phyloP scores from a whole-genome alignment of 2,329 filamentous ascomycete genomes.

The Aspergillus terreus region DNA sequence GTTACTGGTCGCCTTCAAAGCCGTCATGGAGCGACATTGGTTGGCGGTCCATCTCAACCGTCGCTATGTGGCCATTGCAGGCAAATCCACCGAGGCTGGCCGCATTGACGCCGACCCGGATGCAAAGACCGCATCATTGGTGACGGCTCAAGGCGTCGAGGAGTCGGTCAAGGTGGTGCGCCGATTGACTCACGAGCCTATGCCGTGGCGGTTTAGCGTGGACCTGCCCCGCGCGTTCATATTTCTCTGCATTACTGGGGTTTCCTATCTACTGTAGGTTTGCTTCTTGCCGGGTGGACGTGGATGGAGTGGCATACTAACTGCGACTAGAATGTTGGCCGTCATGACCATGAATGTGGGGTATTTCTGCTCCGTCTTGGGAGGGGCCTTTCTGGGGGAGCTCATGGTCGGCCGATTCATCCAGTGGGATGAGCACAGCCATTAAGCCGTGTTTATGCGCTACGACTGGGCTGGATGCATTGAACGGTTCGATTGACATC shows the following conservation, averaged over 20 bases:
- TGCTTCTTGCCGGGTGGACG: neutral
- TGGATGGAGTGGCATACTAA: constrained; percentile 3
- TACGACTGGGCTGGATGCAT: neutral
- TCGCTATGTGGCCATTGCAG: constrained; percentile 71
- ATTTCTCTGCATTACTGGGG: constrained; percentile 68
- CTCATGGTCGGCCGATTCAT: constrained; percentile 71
- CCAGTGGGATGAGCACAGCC: constrained; percentile 31
- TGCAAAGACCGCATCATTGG: constrained; percentile 61
- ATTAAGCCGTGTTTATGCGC: constrained; percentile 11
- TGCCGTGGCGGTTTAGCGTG: constrained; percentile 77
- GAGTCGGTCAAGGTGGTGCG: constrained; percentile 74
- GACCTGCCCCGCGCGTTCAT: constrained; percentile 70
- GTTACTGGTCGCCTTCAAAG: constrained; percentile 66
- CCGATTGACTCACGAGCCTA: constrained; percentile 47
- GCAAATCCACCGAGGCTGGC: constrained; percentile 57
- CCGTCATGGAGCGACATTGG: constrained; percentile 60
- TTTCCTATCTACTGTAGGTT: constrained; percentile 82
- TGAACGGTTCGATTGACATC: neutral
- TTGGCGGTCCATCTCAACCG: constrained; percentile 67
- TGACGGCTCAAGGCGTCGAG: constrained; percentile 73
- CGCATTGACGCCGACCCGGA: constrained; percentile 57
- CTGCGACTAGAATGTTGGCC: constrained; percentile 69
- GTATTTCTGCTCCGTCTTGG: constrained; percentile 77
- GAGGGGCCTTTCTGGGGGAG: constrained; percentile 79
- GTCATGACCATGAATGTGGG: constrained; percentile 88